Evolutionary conservation across 2,329 filamentous ascomycete genomes (phyloP).

Genomic region (Cladosporium sp.): DNA sequence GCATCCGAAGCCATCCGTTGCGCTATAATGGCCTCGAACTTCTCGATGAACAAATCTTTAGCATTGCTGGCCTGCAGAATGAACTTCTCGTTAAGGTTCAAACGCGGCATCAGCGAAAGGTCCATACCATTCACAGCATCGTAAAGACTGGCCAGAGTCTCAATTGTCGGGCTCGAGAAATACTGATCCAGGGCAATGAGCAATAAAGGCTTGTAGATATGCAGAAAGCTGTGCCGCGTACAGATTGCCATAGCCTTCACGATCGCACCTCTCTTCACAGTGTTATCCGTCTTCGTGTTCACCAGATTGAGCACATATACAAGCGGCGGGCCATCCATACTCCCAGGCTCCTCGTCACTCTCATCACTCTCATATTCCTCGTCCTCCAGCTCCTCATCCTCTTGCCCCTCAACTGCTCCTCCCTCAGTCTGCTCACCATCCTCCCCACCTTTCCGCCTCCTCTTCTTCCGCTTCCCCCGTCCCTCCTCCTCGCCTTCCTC

Average conservation of each 20-base stretch:
- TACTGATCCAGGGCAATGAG: slow-evolving; percentile 93
- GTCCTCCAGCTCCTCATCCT: slow-evolving; percentile 50
- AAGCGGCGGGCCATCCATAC: slow-evolving; percentile 80
- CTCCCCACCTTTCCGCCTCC: slow-evolving; percentile 41
- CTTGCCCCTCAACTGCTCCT: slow-evolving; percentile 44
- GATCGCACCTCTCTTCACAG: slow-evolving; percentile 85
- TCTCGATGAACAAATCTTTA: slow-evolving; percentile 95
- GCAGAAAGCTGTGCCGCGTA: slow-evolving; percentile 92
- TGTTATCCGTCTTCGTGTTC: slow-evolving; percentile 96
- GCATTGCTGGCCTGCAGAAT: slow-evolving; percentile 88
- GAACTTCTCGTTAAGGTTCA: slow-evolving; percentile 80
- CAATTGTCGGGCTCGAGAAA: slow-evolving; percentile 85
- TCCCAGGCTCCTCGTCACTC: slow-evolving; percentile 54
- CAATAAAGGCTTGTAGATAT: slow-evolving; percentile 97
- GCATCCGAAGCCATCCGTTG: slow-evolving; percentile 69
- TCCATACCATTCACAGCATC: slow-evolving; percentile 97
- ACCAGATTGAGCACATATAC: slow-evolving; percentile 98
- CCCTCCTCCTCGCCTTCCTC: slow-evolving; percentile 72
- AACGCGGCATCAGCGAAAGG: slow-evolving; percentile 83
- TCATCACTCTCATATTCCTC: slow-evolving; percentile 45
- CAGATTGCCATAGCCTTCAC: slow-evolving; percentile 99
- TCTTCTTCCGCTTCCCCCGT: slow-evolving; percentile 46
- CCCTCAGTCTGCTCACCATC: slow-evolving; percentile 54
- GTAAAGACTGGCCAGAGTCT: slow-evolving; percentile 86
- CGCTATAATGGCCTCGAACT: slow-evolving; percentile 92